These are phyloP conservation scores for Plasmodium inui DNA, from an alignment of 169 alveolate species.

Conservation along the genomic window DNA sequence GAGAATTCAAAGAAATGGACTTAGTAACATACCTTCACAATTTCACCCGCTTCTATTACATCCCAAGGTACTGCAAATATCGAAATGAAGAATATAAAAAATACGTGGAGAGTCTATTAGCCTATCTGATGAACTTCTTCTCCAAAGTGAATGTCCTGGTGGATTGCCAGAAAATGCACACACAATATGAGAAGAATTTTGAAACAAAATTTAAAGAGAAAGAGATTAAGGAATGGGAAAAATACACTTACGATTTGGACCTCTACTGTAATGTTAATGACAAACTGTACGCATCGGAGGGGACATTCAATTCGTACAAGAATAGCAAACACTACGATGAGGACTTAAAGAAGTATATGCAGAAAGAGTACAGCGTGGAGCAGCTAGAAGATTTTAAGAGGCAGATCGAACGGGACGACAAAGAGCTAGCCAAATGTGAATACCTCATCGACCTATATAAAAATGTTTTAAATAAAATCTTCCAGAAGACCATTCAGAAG, in stretches of 20 bases:
- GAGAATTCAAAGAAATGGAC: conserved; percentile 84
- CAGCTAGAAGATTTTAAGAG: conserved; percentile 81
- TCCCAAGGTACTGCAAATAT: conserved; percentile 90
- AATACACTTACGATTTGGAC: conserved; percentile 81
- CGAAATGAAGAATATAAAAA: conserved; percentile 79
- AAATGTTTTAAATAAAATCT: conserved; percentile 87
- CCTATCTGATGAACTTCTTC: conserved; percentile 81
- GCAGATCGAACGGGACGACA: conserved; percentile 78
- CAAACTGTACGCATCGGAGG: conserved; percentile 86
- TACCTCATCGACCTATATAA: conserved; percentile 85
- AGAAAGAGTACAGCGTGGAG: conserved; percentile 80
- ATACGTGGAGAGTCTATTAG: conserved; percentile 77
- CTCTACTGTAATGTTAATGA: conserved; percentile 86
- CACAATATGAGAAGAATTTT: conserved; percentile 82
- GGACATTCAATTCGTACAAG: conserved; percentile 85
- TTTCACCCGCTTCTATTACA: conserved; percentile 81
- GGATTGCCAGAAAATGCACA: conserved; percentile 75
- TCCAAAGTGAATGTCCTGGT: conserved; percentile 83
- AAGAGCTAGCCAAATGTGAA: conserved; percentile 90
- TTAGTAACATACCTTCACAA: conserved; percentile 82
- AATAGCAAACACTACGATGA: conserved; percentile 90
- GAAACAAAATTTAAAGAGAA: conserved; percentile 80
- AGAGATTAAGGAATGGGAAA: conserved; percentile 84
- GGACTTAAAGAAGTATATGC: conserved; percentile 91
- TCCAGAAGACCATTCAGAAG: conserved; percentile 90